Percentiles rank a stretch among this genome's conserved stretches.
These are phyloP conservation scores for Aspergillus oerlinghausenensis DNA, from an alignment of 2,329 filamentous ascomycete species.

Conservation along the genomic window DNA sequence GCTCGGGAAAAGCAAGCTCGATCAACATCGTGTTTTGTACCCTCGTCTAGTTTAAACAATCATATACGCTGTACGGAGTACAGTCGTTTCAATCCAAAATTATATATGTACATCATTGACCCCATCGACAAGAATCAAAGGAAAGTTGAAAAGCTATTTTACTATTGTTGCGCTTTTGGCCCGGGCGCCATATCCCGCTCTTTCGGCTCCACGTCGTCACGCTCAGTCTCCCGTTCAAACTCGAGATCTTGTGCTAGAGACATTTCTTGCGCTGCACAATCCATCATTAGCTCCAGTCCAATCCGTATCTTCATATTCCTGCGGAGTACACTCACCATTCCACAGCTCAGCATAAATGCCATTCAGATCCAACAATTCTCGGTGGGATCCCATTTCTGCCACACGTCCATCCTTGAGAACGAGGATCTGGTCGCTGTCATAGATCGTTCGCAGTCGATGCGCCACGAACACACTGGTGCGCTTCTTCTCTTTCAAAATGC, in stretches of 20 bases:
- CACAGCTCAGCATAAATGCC: constrained; percentile 84
- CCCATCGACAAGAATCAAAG: not conserved
- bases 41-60: not conserved
- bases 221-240: constrained; percentile 40
- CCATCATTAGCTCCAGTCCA: constrained; percentile 5
- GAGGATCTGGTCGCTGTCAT: constrained; percentile 88
- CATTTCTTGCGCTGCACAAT: constrained; percentile 56
- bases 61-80: not conserved
- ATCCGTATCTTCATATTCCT: not conserved
- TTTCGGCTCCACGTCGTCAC: constrained; percentile 25
- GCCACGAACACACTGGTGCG: constrained; percentile 94
- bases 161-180: constrained; percentile 1
- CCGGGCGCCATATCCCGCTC: constrained; percentile 10
- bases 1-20: not conserved
- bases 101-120: not conserved
- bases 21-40: not conserved
- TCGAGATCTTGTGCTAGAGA: constrained; percentile 39
- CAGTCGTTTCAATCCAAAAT: not conserved
- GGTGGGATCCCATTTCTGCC: constrained; percentile 85
- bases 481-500: constrained; percentile 79
- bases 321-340: constrained; percentile 62
- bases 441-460: constrained; percentile 87
- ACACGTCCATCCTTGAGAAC: constrained; percentile 79
- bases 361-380: constrained; percentile 67
- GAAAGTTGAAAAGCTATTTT: not conserved